Conservation (phyloP, 306 rosid genomes). For the Ochetophila trinervis region DNA sequence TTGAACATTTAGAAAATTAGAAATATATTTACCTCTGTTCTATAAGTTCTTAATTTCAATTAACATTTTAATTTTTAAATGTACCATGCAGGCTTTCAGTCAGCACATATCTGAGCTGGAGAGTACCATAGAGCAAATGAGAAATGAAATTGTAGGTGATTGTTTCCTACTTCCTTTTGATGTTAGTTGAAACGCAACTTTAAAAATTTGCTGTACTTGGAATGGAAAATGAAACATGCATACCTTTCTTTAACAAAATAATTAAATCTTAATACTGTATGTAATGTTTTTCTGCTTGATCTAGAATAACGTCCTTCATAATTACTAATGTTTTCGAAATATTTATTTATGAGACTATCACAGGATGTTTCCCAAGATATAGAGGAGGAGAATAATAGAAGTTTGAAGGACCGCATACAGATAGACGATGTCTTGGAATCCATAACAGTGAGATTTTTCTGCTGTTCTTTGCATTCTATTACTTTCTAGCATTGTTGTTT, state of each 20-base stretch:
- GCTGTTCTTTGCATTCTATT: not conserved
- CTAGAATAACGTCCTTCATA: not conserved
- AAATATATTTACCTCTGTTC: slow-evolving; percentile 7
- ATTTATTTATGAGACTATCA: slow-evolving; percentile 9
- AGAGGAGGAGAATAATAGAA: slow-evolving; percentile 38
- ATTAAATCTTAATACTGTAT: not conserved
- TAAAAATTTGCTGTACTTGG: not conserved
- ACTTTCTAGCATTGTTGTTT: not conserved
- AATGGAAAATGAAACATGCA: not conserved
- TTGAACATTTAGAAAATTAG: not conserved
- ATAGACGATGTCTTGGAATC: slow-evolving; percentile 35
- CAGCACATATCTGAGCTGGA: slow-evolving; percentile 79
- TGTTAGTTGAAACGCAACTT: too few species aligned
- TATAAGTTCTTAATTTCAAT: slow-evolving; percentile 18
- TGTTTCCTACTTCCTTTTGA: not conserved
- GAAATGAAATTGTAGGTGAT: slow-evolving; percentile 68
- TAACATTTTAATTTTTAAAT: slow-evolving; percentile 17
- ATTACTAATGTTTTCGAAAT: not conserved
- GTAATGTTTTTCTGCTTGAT: not conserved
- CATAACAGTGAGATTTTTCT: slow-evolving; percentile 44
- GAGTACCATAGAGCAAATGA: slow-evolving; percentile 66
- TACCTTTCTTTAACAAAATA: not conserved
- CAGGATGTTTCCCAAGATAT: slow-evolving; percentile 59
- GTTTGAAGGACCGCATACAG: slow-evolving; percentile 35
- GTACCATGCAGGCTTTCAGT: slow-evolving; percentile 76